phyloP scores from a whole-genome alignment of 2,329 filamentous ascomycete species.

The Trichoderma citrinoviride region DNA sequence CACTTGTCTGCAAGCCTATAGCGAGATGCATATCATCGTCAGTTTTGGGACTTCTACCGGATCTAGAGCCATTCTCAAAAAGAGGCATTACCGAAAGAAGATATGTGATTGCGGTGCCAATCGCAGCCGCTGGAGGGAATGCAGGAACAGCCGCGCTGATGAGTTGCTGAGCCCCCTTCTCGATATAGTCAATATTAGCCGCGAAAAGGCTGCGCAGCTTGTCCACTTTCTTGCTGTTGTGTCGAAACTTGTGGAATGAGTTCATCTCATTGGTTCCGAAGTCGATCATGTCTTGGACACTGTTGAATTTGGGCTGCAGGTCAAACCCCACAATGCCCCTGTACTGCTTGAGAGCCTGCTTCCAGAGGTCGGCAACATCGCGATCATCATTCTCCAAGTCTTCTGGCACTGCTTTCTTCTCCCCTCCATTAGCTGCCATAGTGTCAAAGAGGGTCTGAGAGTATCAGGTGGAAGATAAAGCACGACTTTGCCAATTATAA shows the following conservation, averaged over 20 bases:
- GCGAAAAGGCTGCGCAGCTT: slow-evolving; percentile 32
- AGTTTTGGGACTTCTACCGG: neutral
- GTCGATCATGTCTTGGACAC: slow-evolving; percentile 30
- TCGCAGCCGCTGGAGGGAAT: slow-evolving; percentile 35
- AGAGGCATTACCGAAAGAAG: slow-evolving; percentile 29
- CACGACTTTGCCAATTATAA: neutral
- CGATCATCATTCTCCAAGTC: slow-evolving; percentile 29
- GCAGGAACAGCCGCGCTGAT: slow-evolving; percentile 31
- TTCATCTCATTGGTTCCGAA: slow-evolving; percentile 33
- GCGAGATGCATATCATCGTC: neutral
- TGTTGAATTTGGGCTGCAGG: slow-evolving; percentile 32
- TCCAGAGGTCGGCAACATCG: slow-evolving; percentile 35
- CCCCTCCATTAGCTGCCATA: slow-evolving; percentile 1
- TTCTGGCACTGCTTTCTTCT: slow-evolving; percentile 16
- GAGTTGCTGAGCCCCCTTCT: slow-evolving; percentile 33
- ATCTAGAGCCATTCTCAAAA: neutral
- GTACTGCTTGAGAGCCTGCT: slow-evolving; percentile 34
- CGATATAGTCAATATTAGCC: slow-evolving; percentile 31
- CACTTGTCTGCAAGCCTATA: slow-evolving; percentile 31
- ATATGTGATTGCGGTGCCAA: slow-evolving; percentile 36
- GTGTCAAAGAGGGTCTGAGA: neutral
- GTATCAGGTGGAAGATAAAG: neutral
- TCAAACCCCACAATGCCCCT: slow-evolving; percentile 36
- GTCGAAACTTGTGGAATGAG: slow-evolving; percentile 35
- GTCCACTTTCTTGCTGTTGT: slow-evolving; percentile 36